phyloP scores from a whole-genome alignment of 495 filamentous ascomycete species.

The Penicillium taxi region DNA sequence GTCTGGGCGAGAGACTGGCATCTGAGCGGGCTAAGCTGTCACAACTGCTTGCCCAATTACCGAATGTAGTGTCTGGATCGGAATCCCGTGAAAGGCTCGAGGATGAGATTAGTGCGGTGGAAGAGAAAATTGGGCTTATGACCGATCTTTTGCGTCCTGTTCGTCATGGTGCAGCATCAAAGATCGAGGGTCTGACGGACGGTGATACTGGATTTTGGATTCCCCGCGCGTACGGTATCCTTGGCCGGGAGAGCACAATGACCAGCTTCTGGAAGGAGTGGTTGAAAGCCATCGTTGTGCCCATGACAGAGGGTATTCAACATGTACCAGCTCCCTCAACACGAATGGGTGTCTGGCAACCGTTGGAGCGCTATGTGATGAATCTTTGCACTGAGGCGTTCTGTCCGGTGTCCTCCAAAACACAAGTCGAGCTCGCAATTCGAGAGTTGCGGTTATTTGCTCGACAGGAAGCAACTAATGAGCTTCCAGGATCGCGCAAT shows the following conservation, averaged over 20 bases:
- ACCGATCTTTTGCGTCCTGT: slow-evolving; percentile 89
- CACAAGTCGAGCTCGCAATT: slow-evolving; percentile 87
- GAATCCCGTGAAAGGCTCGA: slow-evolving; percentile 74
- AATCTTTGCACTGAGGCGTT: slow-evolving; percentile 95
- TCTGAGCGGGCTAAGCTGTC: slow-evolving; percentile 84
- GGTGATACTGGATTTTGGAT: slow-evolving; percentile 97
- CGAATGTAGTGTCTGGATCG: slow-evolving; percentile 70
- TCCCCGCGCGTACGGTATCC: slow-evolving; percentile 84
- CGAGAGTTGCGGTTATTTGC: slow-evolving; percentile 88
- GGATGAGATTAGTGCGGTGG: slow-evolving; percentile 89
- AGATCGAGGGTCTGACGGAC: slow-evolving; percentile 93
- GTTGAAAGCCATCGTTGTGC: slow-evolving; percentile 84
- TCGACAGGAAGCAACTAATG: slow-evolving; percentile 86
- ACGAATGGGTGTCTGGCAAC: slow-evolving; percentile 91
- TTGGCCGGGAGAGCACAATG: slow-evolving; percentile 76
- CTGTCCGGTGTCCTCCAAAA: slow-evolving; percentile 84
- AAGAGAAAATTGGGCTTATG: slow-evolving; percentile 97
- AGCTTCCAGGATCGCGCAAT: slow-evolving; percentile 84
- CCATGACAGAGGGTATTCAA: slow-evolving; percentile 81
- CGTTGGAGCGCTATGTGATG: slow-evolving; percentile 91
- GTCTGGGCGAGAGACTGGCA: slow-evolving; percentile 85
- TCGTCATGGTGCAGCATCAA: slow-evolving; percentile 86
- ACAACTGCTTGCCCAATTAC: slow-evolving; percentile 73
- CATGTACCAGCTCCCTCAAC: slow-evolving; percentile 82
- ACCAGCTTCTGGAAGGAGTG: slow-evolving; percentile 98